phyloP scores from a whole-genome alignment of 192 early-diverging fungal species.

The Linnemannia hyalina region DNA sequence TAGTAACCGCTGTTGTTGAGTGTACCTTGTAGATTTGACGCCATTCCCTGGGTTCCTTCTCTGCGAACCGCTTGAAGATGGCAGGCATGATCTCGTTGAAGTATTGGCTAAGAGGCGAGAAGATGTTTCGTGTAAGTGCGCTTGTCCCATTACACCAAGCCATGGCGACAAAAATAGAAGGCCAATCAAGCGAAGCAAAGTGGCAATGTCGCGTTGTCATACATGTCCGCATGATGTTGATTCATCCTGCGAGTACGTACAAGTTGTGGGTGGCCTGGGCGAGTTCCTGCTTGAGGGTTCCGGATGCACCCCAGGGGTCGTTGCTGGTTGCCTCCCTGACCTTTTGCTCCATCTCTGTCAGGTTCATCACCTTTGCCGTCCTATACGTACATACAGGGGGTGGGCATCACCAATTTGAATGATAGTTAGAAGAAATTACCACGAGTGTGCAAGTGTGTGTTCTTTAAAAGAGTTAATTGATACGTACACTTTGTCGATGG shows the following conservation, averaged over 20 bases:
- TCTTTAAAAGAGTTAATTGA: not conserved
- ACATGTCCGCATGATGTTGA: not conserved
- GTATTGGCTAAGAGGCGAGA: conserved; percentile 72
- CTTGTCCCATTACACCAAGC: not conserved
- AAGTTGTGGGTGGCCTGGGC: conserved; percentile 89
- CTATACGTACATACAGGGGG: not conserved
- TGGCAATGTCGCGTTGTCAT: not conserved
- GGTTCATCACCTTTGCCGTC: conserved; percentile 81
- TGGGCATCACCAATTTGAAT: not conserved
- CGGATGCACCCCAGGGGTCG: conserved; percentile 96
- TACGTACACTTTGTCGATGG: conserved; percentile 54
- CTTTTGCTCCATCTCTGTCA: conserved; percentile 94
- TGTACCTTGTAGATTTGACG: conserved; percentile 94
- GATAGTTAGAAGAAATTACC: not conserved
- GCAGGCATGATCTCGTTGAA: conserved; percentile 98
- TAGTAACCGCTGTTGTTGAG: not conserved
- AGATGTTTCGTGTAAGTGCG: not conserved
- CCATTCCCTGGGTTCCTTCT: conserved; percentile 89
- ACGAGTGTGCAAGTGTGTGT: not conserved
- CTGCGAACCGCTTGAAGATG: conserved; percentile 89
- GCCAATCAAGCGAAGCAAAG: not conserved
- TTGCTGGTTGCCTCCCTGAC: conserved; percentile 93
- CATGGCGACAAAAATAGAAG: not conserved
- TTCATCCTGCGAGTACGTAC: conserved; percentile 58
- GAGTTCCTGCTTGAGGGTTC: conserved; percentile 94